These are phyloP conservation scores for Dacryopinax spathularia DNA, from an alignment of 768 basidiomycete genomes.

Conservation along the genomic window DNA sequence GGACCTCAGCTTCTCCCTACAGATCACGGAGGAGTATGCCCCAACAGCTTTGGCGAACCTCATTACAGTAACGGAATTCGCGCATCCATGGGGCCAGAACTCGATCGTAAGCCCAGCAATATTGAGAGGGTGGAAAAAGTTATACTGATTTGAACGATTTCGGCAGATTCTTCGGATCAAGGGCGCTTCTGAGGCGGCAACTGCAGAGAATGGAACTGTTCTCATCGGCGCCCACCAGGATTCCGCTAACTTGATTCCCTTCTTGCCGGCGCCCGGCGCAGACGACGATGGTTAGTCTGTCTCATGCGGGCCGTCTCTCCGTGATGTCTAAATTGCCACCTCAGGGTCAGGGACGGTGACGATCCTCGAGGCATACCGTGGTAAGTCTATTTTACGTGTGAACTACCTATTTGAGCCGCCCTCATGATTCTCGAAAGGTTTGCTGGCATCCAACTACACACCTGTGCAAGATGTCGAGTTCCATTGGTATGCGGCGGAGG, in stretches of 20 bases:
- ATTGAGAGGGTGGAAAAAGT: background rate
- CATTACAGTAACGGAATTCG: slow-evolving; percentile 58
- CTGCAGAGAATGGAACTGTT: slow-evolving; percentile 39
- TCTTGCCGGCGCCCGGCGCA: slow-evolving; percentile 20
- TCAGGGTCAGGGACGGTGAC: slow-evolving; percentile 59
- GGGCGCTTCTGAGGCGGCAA: slow-evolving; percentile 36
- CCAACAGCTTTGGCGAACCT: slow-evolving; percentile 38
- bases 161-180: slow-evolving; percentile 59
- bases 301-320: background rate
- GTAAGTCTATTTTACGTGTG: background rate
- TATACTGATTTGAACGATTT: slow-evolving; percentile 9
- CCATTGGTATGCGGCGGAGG: slow-evolving; percentile 75
- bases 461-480: slow-evolving; percentile 59
- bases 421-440: slow-evolving; percentile 14
- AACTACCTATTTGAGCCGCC: background rate
- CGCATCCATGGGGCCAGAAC: slow-evolving; percentile 76
- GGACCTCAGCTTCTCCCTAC: background rate
- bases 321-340: background rate
- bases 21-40: slow-evolving; percentile 55
- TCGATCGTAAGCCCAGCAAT: slow-evolving; percentile 39
- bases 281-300: slow-evolving; percentile 17
- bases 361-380: slow-evolving; percentile 46
- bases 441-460: slow-evolving; percentile 52
- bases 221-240: slow-evolving; percentile 72
- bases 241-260: slow-evolving; percentile 18